These are phyloP conservation scores for Arabidopsis lyrata DNA, from an alignment of 441 rosid genomes.

Conservation along the genomic window DNA sequence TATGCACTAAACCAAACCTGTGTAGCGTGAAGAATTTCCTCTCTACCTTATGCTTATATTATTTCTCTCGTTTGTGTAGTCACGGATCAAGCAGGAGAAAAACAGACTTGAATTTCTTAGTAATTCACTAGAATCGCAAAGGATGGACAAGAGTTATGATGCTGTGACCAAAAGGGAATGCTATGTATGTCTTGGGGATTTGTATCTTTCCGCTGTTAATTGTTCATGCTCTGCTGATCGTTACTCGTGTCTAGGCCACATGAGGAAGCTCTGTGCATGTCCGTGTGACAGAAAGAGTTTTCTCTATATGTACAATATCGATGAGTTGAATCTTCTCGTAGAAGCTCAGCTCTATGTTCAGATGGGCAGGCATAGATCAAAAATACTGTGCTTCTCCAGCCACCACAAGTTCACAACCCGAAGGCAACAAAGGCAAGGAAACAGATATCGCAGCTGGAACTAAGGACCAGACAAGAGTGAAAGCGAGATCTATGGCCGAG, in stretches of 20 bases:
- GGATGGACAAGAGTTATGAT: conserved; percentile 58
- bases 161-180: conserved; percentile 64
- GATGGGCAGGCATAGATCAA: conserved; percentile 61
- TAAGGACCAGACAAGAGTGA: conserved; percentile 48
- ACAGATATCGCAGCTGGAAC: conserved; percentile 42
- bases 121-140: conserved; percentile 46
- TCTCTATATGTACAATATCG: conserved; percentile 55
- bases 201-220: conserved; percentile 71
- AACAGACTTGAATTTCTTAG: conserved; percentile 57
- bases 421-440: conserved; percentile 30
- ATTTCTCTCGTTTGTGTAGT: conserved; percentile 49
- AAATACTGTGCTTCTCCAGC: conserved; percentile 40
- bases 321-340: conserved; percentile 62
- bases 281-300: conserved; percentile 58
- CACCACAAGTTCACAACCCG: conserved; percentile 6
- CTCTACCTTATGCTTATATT: background rate
- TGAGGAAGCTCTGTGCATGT: conserved; percentile 75
- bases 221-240: conserved; percentile 66
- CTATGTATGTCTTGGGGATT: conserved; percentile 60
- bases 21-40: background rate
- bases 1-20: no score
- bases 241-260: conserved; percentile 69
- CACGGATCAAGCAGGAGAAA: conserved; percentile 59
- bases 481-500: conserved; percentile 31
- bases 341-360: conserved; percentile 61